Evolutionary conservation across 2,329 filamentous ascomycete species (phyloP).

Genomic region (Hymenoscyphus fructigenus): DNA sequence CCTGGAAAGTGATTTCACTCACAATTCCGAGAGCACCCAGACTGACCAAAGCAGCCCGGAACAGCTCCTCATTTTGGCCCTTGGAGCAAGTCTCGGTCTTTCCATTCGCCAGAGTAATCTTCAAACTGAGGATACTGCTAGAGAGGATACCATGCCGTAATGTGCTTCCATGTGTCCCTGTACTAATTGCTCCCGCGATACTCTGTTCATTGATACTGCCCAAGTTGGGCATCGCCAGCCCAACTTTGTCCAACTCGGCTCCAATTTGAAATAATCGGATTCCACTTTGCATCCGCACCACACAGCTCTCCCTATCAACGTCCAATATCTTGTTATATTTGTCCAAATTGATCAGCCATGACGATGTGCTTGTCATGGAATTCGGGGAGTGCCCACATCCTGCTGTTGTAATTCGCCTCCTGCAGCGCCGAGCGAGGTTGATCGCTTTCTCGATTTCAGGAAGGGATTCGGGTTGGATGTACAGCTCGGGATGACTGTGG

Average conservation of each 20-base stretch:
- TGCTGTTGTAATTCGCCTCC: constrained; percentile 79
- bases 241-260: constrained; percentile 68
- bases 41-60: constrained; percentile 82
- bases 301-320: constrained; percentile 62
- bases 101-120: constrained; percentile 81
- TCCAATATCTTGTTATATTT: constrained; percentile 71
- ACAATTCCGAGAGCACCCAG: constrained; percentile 90
- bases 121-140: constrained; percentile 71
- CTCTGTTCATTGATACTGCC: constrained; percentile 96
- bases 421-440: constrained; percentile 74
- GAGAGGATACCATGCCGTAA: constrained; percentile 81
- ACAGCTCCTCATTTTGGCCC: constrained; percentile 70
- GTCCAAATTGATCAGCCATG: constrained; percentile 94
- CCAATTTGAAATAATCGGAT: constrained; percentile 79
- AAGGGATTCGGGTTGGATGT: constrained; percentile 78
- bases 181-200: constrained; percentile 87
- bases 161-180: constrained; percentile 90
- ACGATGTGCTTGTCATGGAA: constrained; percentile 86
- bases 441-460: constrained; percentile 82
- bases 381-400: constrained; percentile 92
- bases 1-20: constrained; percentile 81
- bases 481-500: constrained; percentile 84
- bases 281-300: constrained; percentile 81
- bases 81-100: constrained; percentile 69
- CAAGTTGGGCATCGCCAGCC: constrained; percentile 84